phyloP scores from a whole-genome alignment of 2,329 filamentous ascomycete species.

The Acarospora socialis region DNA sequence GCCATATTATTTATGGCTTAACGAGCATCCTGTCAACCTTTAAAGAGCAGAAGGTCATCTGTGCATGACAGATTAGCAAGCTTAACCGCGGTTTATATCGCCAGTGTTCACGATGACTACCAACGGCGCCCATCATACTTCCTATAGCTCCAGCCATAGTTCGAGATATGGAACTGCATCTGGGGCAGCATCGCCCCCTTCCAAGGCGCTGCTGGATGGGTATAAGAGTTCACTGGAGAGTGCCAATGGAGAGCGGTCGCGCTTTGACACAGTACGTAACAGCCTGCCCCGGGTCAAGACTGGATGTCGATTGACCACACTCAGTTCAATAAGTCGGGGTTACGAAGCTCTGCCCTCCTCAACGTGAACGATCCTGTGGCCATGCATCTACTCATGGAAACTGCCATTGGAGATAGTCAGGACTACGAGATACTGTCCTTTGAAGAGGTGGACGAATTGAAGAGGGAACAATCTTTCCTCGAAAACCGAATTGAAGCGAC shows the following conservation, averaged over 20 bases:
- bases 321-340: slow-evolving; percentile 39
- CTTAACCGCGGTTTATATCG: too few species aligned
- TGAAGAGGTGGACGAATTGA: slow-evolving; percentile 81
- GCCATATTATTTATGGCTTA: too few species aligned
- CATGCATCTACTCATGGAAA: slow-evolving; percentile 86
- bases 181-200: slow-evolving; percentile 6
- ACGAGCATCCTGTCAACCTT: too few species aligned
- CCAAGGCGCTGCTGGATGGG: slow-evolving; percentile 11
- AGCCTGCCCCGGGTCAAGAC: slow-evolving; percentile 44
- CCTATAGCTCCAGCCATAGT: slow-evolving; percentile 8
- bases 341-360: slow-evolving; percentile 24
- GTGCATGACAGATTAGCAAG: not conserved
- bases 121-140: slow-evolving; percentile 6
- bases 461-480: slow-evolving; percentile 67
- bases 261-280: slow-evolving; percentile 15
- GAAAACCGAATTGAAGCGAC: slow-evolving; percentile 67
- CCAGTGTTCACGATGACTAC: slow-evolving; percentile 13
- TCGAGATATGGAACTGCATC: slow-evolving; percentile 7
- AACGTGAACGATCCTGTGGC: slow-evolving; percentile 49
- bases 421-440: slow-evolving; percentile 74
- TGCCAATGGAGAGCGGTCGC: not conserved
- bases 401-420: slow-evolving; percentile 76
- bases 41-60: not conserved
- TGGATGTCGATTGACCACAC: too few species aligned
- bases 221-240: slow-evolving; percentile 9